A percentile compares a stretch with the other conserved stretches of the same genome.
Conservation (phyloP, 1,139 yeast species). For the Saccharomyces hybrid region DNA sequence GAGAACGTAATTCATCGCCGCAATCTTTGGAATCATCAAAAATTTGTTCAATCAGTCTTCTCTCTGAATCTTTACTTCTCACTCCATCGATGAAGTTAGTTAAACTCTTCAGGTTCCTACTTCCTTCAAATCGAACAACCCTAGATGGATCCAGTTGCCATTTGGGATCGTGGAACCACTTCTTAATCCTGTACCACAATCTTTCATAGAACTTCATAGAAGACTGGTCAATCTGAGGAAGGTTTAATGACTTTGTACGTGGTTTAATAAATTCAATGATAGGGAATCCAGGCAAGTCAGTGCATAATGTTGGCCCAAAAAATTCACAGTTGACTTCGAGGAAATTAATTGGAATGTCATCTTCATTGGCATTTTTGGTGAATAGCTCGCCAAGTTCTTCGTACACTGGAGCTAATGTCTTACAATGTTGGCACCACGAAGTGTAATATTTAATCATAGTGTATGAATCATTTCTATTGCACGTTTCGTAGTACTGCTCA, state of each 20-base stretch:
- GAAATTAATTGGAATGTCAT: constrained; percentile 18
- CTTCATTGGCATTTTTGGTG: constrained; percentile 5
- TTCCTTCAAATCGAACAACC: constrained; percentile 23
- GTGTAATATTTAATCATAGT: constrained; percentile 44
- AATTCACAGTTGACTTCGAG: constrained; percentile 31
- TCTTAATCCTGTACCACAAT: constrained; percentile 8
- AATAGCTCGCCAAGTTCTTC: constrained; percentile 18
- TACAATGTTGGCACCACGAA: constrained; percentile 68
- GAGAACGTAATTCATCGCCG: constrained; percentile 2
- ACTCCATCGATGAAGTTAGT: constrained; percentile 18
- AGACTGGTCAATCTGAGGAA: constrained; percentile 2
- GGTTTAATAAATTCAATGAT: constrained; percentile 28
- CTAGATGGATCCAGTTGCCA: constrained; percentile 19
- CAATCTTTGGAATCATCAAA: constrained; percentile 9
- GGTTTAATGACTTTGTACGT: constrained; percentile 2
- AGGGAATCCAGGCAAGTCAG: constrained; percentile 30
- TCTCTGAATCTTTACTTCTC: constrained; percentile 5
- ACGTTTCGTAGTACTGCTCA: constrained; percentile 25
- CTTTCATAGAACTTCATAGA: constrained; percentile 6
- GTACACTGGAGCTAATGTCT: constrained; percentile 53
- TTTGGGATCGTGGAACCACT: constrained; percentile 11
- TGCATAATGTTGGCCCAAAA: constrained; percentile 27
- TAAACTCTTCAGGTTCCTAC: constrained; percentile 19
- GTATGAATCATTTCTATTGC: constrained; percentile 20
- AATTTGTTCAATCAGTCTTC: constrained; percentile 1